Conservation (phyloP, 768 basidiomycete species). For the Mycena haematopus region DNA sequence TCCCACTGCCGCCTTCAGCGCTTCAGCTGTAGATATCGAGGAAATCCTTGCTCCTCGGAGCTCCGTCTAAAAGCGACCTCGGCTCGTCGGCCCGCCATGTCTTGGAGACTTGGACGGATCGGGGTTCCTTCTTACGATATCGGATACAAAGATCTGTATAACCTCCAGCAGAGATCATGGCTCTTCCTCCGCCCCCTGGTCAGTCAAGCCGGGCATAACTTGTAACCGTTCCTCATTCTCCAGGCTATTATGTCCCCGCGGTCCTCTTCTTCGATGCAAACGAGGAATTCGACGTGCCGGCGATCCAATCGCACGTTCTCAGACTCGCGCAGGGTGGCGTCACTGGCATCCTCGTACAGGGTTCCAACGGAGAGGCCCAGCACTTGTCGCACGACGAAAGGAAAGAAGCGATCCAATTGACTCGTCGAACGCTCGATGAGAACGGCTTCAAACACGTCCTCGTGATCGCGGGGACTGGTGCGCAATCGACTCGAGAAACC, state of each 20-base stretch:
- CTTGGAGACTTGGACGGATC: constrained; percentile 11
- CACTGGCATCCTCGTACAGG: constrained; percentile 75
- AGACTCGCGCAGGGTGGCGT: constrained; percentile 81
- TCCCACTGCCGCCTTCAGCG: too few relatives aligned
- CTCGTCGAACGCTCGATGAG: constrained; percentile 73
- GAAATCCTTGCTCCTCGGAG: neutral
- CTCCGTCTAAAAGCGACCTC: neutral
- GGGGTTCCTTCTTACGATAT: constrained; percentile 23
- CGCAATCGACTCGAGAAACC: constrained; percentile 80
- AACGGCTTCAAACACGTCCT: constrained; percentile 71
- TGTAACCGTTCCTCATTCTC: too few relatives aligned
- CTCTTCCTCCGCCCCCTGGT: constrained; percentile 47
- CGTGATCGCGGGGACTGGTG: constrained; percentile 86
- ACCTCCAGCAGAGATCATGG: constrained; percentile 4
- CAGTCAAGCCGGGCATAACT: too few relatives aligned
- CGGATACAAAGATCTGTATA: neutral
- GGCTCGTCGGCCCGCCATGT: neutral
- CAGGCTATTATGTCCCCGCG: constrained; percentile 78
- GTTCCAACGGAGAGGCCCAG: constrained; percentile 79
- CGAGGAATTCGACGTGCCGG: constrained; percentile 71
- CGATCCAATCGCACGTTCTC: constrained; percentile 74
- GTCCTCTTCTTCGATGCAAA: constrained; percentile 75
- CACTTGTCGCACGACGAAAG: constrained; percentile 78
- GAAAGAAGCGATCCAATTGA: constrained; percentile 63
- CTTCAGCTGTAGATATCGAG: neutral